Percentiles rank a stretch among this genome's conserved stretches.
These are phyloP conservation scores for Climacium dendroides DNA, from an alignment of 225 moss, liverwort and hornwort genomes.

Conservation along the genomic window DNA sequence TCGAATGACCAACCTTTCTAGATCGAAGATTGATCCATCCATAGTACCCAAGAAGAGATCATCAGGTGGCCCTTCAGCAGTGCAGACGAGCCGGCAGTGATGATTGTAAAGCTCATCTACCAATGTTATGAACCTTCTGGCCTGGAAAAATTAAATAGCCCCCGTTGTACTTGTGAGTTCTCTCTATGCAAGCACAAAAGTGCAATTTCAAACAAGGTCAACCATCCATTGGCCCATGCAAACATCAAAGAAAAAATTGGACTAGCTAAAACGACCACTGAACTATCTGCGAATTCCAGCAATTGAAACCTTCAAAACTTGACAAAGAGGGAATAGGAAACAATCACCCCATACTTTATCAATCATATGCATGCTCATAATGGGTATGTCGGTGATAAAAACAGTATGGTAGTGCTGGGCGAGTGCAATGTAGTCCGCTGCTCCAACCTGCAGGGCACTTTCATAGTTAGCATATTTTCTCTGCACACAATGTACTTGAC, in stretches of 20 bases:
- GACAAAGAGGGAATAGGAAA: background rate
- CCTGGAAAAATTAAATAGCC: slow-evolving; percentile 24
- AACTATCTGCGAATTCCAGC: background rate
- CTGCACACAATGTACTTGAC: background rate
- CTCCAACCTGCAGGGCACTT: slow-evolving; percentile 58
- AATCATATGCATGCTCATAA: slow-evolving; percentile 80
- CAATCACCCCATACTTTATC: slow-evolving; percentile 48
- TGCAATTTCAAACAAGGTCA: background rate
- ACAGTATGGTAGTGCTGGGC: slow-evolving; percentile 80
- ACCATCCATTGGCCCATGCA: background rate
- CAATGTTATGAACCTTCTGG: slow-evolving; percentile 85
- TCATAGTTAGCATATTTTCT: background rate
- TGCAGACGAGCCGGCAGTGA: slow-evolving; percentile 82
- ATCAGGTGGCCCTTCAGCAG: slow-evolving; percentile 67
- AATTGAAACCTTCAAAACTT: background rate
- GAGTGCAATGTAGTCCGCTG: slow-evolving; percentile 87
- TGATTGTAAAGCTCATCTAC: slow-evolving; percentile 97
- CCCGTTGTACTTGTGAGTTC: background rate
- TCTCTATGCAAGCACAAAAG: background rate
- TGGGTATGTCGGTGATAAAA: slow-evolving; percentile 65
- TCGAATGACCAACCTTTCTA: slow-evolving; percentile 49
- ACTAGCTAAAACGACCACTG: background rate
- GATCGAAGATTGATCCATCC: slow-evolving; percentile 69
- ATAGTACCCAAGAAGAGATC: slow-evolving; percentile 79
- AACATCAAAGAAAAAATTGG: background rate